Percentiles rank a stretch among this genome's conserved stretches.
phyloP scores from a whole-genome alignment of 768 basidiomycete species.

The Tylopilus intermedius region DNA sequence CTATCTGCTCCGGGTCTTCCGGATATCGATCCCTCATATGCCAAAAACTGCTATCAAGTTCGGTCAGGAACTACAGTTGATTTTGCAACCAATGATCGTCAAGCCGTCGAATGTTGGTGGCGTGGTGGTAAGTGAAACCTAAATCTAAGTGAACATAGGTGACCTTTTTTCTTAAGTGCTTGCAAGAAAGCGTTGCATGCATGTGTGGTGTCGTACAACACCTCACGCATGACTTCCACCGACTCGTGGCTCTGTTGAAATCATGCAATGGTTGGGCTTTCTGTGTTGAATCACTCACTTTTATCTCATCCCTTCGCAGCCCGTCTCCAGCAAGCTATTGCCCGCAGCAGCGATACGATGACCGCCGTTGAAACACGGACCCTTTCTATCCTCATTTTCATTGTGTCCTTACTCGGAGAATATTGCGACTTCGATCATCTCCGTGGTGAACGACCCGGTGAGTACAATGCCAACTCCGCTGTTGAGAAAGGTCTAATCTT shows the following conservation, averaged over 20 bases:
- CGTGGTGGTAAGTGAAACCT: constrained; percentile 45
- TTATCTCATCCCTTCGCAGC: constrained; percentile 32
- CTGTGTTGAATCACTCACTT: not conserved
- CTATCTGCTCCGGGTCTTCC: constrained; percentile 84
- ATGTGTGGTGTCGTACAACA: constrained; percentile 81
- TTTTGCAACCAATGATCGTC: constrained; percentile 87
- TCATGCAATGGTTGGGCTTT: constrained; percentile 69
- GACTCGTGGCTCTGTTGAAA: constrained; percentile 73
- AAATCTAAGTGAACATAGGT: not conserved
- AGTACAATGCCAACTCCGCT: constrained; percentile 18
- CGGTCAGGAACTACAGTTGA: constrained; percentile 75
- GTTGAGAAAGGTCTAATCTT: not conserved
- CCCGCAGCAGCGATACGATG: constrained; percentile 39
- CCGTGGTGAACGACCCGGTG: constrained; percentile 56
- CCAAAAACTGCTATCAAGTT: constrained; percentile 88
- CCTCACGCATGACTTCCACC: constrained; percentile 80
- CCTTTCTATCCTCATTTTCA: constrained; percentile 71
- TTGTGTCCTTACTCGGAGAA: constrained; percentile 81
- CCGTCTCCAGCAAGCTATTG: constrained; percentile 59
- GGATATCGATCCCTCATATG: constrained; percentile 79
- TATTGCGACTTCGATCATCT: constrained; percentile 84
- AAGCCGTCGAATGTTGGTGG: constrained; percentile 71
- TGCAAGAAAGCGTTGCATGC: constrained; percentile 91
- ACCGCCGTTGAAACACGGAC: constrained; percentile 47
- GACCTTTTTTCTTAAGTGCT: constrained; percentile 42